Base-by-base conservation (phyloP, 805 yeast genomes). In the Pichia manshurica region DNA sequence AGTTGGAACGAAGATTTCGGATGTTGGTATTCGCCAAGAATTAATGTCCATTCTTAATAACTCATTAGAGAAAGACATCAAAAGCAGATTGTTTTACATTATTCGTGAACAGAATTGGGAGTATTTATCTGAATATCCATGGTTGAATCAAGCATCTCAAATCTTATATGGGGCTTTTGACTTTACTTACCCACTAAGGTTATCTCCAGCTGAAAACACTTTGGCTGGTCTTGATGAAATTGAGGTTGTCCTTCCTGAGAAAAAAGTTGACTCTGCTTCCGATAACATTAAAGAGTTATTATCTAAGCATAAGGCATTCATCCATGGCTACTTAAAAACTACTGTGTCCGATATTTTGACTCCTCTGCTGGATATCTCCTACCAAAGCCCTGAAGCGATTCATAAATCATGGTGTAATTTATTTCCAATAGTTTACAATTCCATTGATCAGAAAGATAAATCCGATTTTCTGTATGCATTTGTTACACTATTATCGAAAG, bases 81-180 rank as follows among this genome's bases (percentile, higher is more conserved):
- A 78, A 55, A 88, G 87, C 62, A 74, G 99, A 49, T 69, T 93
- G 32, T 81, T 83, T 53, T 95, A 95, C 56, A 83, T 91, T 8
- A 77, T 95, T n/a, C 72, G 91, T 34, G 98, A 93, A 58, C 99
- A 93, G 63, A 91, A 88, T 59, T 93, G 99, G 99, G 99, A 93
- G 61, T 84, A 78, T 54, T 69, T 93, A 34, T 90, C 95, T 0
- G 99, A 93, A 55, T 86, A 85, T 57, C 86, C 89, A 37, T 93
- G 99, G 99, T 67, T 91, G 52, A 88, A 88, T 62, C 98, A 91
- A 63, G 98, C 96, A 0, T 71, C 87, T 17, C 96, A 90, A 60
- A 66, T 95, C 25, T 66, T 93, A 6, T 87, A 84, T 59, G 96
- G 93, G 0, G 74, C 96, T 0, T 81, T 87, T 54, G 83, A 82